Conservation (phyloP, 768 basidiomycete genomes). For the Leccinum subgranulosum region DNA sequence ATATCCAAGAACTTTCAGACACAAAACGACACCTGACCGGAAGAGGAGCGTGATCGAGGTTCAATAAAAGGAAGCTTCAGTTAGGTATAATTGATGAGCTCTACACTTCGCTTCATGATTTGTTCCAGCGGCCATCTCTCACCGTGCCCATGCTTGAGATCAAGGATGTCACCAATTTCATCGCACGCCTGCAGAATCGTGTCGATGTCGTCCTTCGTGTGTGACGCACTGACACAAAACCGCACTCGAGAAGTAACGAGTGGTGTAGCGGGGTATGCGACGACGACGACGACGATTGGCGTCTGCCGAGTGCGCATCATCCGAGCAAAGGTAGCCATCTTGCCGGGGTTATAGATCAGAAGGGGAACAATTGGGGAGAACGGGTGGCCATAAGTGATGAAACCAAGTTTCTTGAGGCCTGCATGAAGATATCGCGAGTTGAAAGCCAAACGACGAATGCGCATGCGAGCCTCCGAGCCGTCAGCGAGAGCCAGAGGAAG, state of each 20-base stretch:
- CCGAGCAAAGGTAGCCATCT: slow-evolving; percentile 88
- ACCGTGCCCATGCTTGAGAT: slow-evolving; percentile 75
- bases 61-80: background rate
- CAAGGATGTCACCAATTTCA: slow-evolving; percentile 86
- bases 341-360: slow-evolving; percentile 88
- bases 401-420: slow-evolving; percentile 86
- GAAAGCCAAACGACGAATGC: slow-evolving; percentile 89
- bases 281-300: slow-evolving; percentile 86
- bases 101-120: slow-evolving; percentile 66
- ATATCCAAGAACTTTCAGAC: slow-evolving; percentile 23
- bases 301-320: slow-evolving; percentile 78
- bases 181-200: slow-evolving; percentile 80
- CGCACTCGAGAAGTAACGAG: slow-evolving; percentile 85
- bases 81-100: slow-evolving; percentile 54
- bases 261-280: slow-evolving; percentile 88
- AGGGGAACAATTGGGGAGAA: slow-evolving; percentile 93
- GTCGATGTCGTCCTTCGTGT: slow-evolving; percentile 98
- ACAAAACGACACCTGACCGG: slow-evolving; percentile 2
- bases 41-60: background rate
- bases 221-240: slow-evolving; percentile 91
- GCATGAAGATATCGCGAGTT: slow-evolving; percentile 90
- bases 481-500: slow-evolving; percentile 72
- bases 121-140: slow-evolving; percentile 81
- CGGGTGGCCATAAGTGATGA: slow-evolving; percentile 92
- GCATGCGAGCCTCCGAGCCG: slow-evolving; percentile 78